Conservation (phyloP, 2,329 filamentous ascomycete species). For the Graphilbum ipis-grandicollis region DNA sequence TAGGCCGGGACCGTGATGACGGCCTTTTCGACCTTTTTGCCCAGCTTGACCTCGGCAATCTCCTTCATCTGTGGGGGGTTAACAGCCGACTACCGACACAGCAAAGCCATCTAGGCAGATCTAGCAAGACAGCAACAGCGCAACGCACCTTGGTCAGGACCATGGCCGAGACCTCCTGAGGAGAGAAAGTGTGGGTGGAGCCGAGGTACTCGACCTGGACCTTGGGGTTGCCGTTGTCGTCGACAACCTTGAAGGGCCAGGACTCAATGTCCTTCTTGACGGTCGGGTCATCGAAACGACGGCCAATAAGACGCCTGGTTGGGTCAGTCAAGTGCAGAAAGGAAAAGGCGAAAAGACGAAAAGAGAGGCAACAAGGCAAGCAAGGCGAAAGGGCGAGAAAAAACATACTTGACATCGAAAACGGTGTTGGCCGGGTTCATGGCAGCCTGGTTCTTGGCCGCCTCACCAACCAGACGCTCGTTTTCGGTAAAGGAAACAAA, state of each 20-base stretch:
- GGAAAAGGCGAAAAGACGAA: not conserved
- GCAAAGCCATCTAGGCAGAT: too few relatives aligned
- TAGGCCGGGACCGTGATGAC: constrained; percentile 98
- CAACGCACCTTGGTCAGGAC: constrained; percentile 76
- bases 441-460: constrained; percentile 98
- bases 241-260: constrained; percentile 97
- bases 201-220: constrained; percentile 93
- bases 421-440: constrained; percentile 98
- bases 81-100: too few relatives aligned
- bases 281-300: constrained; percentile 83
- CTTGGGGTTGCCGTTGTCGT: constrained; percentile 73
- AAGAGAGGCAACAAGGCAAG: too few relatives aligned
- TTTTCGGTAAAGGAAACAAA: constrained; percentile 98
- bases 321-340: not conserved
- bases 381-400: not conserved
- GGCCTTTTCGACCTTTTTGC: constrained; percentile 97
- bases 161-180: constrained; percentile 99
- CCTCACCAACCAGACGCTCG: constrained; percentile 98
- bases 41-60: constrained; percentile 93
- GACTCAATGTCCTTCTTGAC: constrained; percentile 99
- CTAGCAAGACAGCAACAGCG: not conserved
- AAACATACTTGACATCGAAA: constrained; percentile 95
- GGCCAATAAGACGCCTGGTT: constrained; percentile 91
- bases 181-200: constrained; percentile 89
- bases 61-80: constrained; percentile 71